phyloP scores from a whole-genome alignment of 1,139 yeast species.

The Pneumocystis jirovecii region DNA sequence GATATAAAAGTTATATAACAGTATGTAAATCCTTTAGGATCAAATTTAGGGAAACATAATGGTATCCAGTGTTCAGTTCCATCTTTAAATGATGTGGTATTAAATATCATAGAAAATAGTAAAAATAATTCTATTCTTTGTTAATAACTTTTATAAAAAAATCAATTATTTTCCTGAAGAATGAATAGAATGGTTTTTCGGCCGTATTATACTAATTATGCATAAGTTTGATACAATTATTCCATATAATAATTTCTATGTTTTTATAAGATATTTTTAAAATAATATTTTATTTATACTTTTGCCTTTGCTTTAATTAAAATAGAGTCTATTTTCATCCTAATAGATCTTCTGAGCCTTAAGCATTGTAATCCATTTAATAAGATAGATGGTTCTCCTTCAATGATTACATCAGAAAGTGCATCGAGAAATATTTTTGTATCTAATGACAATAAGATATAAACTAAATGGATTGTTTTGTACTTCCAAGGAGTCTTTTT shows the following conservation, averaged over 20 bases:
- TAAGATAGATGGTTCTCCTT: slow-evolving; percentile 40
- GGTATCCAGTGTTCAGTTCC: slow-evolving; percentile 87
- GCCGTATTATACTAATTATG: slow-evolving; percentile 46
- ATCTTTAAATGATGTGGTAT: slow-evolving; percentile 35
- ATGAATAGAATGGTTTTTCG: slow-evolving; percentile 48
- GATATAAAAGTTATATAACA: slow-evolving; percentile 54
- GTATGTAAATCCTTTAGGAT: slow-evolving; percentile 72
- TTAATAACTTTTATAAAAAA: not conserved
- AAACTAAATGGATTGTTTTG: slow-evolving; percentile 7
- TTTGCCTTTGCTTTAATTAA: slow-evolving; percentile 30
- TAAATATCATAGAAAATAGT: slow-evolving; percentile 46
- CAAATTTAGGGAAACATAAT: slow-evolving; percentile 79
- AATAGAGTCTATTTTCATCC: slow-evolving; percentile 34
- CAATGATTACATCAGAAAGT: slow-evolving; percentile 41
- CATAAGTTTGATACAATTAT: slow-evolving; percentile 37
- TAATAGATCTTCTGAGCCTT: slow-evolving; percentile 31
- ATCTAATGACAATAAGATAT: slow-evolving; percentile 3
- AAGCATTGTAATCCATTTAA: slow-evolving; percentile 51
- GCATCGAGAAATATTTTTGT: slow-evolving; percentile 48
- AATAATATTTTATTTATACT: slow-evolving; percentile 9
- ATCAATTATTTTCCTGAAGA: slow-evolving; percentile 26
- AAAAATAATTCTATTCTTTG: slow-evolving; percentile 39
- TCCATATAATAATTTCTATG: slow-evolving; percentile 38
- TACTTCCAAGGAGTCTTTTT: slow-evolving; percentile 54
- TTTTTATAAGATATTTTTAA: slow-evolving; percentile 13